phyloP scores from a whole-genome alignment of 1,139 yeast genomes.

The Lodderomyces jiufengensis region DNA sequence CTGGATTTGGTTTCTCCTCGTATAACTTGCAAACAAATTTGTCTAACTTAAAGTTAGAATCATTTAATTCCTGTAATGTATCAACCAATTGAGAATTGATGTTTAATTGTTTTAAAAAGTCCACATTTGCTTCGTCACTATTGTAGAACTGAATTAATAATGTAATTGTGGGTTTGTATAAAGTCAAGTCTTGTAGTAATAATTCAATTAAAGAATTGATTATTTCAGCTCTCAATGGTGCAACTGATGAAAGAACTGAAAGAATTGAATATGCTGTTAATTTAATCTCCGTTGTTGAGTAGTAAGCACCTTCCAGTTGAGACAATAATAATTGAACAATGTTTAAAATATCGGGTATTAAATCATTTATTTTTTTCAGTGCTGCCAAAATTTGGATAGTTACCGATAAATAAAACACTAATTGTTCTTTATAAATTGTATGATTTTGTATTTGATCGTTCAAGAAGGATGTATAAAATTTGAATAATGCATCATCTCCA shows the following conservation, averaged over 20 bases:
- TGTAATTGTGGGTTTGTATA: slow-evolving; percentile 32
- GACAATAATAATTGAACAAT: slow-evolving; percentile 49
- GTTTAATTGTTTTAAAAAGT: slow-evolving; percentile 18
- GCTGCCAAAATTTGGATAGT: slow-evolving; percentile 59
- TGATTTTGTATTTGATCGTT: slow-evolving; percentile 51
- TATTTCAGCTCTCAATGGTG: slow-evolving; percentile 62
- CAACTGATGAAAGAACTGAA: slow-evolving; percentile 72
- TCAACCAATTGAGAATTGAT: slow-evolving; percentile 5
- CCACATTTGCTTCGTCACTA: slow-evolving; percentile 14
- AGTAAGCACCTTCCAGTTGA: slow-evolving; percentile 19
- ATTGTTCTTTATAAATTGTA: slow-evolving; percentile 63
- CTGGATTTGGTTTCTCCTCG: slow-evolving; percentile 10
- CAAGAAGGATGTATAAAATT: slow-evolving; percentile 60
- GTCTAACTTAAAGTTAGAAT: slow-evolving; percentile 19
- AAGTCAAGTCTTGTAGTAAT: slow-evolving; percentile 31
- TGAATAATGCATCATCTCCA: slow-evolving; percentile 64
- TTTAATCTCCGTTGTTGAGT: slow-evolving; percentile 61
- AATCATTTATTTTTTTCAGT: slow-evolving; percentile 26
- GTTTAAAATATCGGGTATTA: slow-evolving; percentile 56
- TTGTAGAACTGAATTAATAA: slow-evolving; percentile 40
- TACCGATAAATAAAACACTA: slow-evolving; percentile 75
- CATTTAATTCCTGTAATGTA: slow-evolving; percentile 14
- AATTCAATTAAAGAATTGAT: slow-evolving; percentile 69
- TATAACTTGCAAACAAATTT: too few relatives aligned
- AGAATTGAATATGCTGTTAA: slow-evolving; percentile 80